phyloP scores from a whole-genome alignment of 2,329 filamentous ascomycete species.

The Erysiphe neolycopersici region DNA sequence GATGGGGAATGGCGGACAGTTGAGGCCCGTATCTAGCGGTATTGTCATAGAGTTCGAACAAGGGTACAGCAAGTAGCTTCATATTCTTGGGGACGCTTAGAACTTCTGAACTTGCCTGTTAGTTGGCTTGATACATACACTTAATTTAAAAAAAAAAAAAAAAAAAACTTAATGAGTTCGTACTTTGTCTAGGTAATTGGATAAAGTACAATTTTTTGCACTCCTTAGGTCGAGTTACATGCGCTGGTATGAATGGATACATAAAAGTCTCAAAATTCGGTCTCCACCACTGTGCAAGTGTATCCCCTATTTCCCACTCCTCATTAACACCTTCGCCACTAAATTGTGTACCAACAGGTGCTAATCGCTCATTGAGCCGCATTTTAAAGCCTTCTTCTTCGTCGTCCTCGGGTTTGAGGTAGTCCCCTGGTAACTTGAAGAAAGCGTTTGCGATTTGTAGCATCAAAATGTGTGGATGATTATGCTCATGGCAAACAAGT shows the following conservation, averaged over 20 bases:
- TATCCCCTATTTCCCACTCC: conserved; percentile 88
- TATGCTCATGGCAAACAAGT: conserved; percentile 94
- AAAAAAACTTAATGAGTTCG: conserved; percentile 9
- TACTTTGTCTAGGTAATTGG: conserved; percentile 75
- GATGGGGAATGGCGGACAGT: conserved; percentile 81
- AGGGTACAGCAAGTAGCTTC: conserved; percentile 88
- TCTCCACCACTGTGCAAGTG: conserved; percentile 92
- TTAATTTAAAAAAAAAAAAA: no score
- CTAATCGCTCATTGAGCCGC: conserved; percentile 74
- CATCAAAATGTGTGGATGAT: conserved; percentile 97
- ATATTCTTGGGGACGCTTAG: conserved; percentile 97
- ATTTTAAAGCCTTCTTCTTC: conserved; percentile 89
- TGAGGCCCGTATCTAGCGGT: conserved; percentile 85
- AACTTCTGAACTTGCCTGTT: conserved; percentile 39
- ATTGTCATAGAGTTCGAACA: conserved; percentile 97
- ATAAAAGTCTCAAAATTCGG: conserved; percentile 99
- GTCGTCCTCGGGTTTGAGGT: conserved; percentile 67
- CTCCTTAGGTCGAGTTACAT: conserved; percentile 91
- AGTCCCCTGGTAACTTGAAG: conserved; percentile 96
- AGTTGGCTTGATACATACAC: conserved; percentile 1
- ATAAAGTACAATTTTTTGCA: conserved; percentile 99
- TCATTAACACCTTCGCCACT: conserved; percentile 68
- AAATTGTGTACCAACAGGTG: conserved; percentile 62
- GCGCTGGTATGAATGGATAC: conserved; percentile 93
- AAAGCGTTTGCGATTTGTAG: conserved; percentile 98